Evolutionary conservation across 805 yeast species (phyloP), one percentile per base, ranked within the genome.

Genomic region (Schwanniomyces occidentalis): DNA sequence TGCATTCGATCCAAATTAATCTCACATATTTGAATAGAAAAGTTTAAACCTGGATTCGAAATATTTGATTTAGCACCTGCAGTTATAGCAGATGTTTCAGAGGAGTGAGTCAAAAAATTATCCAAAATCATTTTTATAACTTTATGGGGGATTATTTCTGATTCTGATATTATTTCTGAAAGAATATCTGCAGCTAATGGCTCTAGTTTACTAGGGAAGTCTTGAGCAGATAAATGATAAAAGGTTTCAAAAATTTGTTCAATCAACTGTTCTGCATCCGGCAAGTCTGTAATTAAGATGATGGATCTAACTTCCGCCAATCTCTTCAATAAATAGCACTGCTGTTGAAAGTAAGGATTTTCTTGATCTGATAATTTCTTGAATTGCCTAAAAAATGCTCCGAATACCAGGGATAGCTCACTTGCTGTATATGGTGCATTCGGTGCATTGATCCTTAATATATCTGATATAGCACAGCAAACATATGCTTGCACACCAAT

Each of bases 401-500:
- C 75, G 63, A 89, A 87, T 13, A 87, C 73, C 4, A 69, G 80
- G 1, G 78, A 65, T 24, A 89, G 65, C 45, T 83, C 81, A 2
- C 63, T 43, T 16, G 80, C 78, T 2, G 84, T 77, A 57, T 74
- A 89, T 4, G 97, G 96, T 5, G 96, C 95, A 53, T 89, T 86
- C 0, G 96, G 96, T 0, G 95, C 96, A 49, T 73, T 82, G 10
- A 90, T 56, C 38, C 95, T 68, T 26, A 89, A 58, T 7, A 90
- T 66, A 53, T 89, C 95, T 5, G 88, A 71, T 6, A 88, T 43
- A 43, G 93, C 80, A 50, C 95, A 82, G 6, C 93, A 80, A 1
- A 74, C 74, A 38, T 69, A 76, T 0, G 90, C 78, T 44, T 80
- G 83, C 6, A 89, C 78, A 4, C 91, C 93, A 3, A 54, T 39